Base-by-base conservation (phyloP, 2,329 filamentous ascomycete genomes). In the Fusarium equiseti region DNA sequence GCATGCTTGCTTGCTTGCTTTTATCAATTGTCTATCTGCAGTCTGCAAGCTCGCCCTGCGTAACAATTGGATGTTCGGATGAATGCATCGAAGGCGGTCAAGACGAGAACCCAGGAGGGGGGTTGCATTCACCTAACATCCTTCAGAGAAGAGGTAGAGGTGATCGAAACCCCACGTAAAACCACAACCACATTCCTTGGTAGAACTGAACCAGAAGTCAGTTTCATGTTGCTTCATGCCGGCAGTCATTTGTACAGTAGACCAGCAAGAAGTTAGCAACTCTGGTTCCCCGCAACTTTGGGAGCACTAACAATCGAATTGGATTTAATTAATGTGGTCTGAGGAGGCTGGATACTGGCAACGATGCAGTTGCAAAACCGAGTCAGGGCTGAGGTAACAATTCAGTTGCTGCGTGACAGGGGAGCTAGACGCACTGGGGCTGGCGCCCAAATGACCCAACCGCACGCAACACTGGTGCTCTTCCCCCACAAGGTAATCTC, bases 61-160 rank as follows among this genome's bases (percentile, higher is more conserved):
- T 60, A 71, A 59, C 63, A 68, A 67, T 70, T 72, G 66, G 69
- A 70, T 55, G 62, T 68, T 74, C 67, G 69, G 73, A 64, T 59
- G 62, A 66, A 59, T 73, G 63, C 42, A 54, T 63, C 48, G 65
- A 59, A 75, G 72, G 72, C 72, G 72, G 72, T 74, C 72, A 74
- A 66, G 70, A 59, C 50, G 53, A 55, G 27, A 60, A 53, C 54
- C 46, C 27, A 50, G 64, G 58, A 68, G 63, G 67, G 67, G 49
- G 64, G 72, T 72, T 74, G 67, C 72, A 74, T 74, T 64, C 70
- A 60, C 50, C 45, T 63, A 64, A 56, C 57, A 52, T 52, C 27
- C 18, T 55, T 38, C 35, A 63, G 59, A 55, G 57, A 52, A 45
- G 42, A 52, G 59, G 56, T 20, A 49, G 51, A 57, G 54, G 67